Conservation (phyloP, 1,284 basidiomycete genomes). For the Ceratobasidium sp. region DNA sequence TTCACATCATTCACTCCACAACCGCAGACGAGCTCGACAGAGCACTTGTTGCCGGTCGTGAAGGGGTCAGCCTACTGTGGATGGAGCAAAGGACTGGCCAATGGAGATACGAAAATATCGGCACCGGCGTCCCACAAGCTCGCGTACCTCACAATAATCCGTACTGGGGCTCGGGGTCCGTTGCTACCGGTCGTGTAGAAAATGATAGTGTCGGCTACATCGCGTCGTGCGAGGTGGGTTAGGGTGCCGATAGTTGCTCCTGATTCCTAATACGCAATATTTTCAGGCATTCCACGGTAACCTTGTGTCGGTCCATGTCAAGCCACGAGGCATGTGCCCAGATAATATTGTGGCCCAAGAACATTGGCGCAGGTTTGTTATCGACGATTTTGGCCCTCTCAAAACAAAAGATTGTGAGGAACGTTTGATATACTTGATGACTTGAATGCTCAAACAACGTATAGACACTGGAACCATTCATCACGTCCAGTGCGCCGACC, state of each 20-base stretch:
- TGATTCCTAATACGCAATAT: not conserved
- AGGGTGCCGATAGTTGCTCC: not conserved
- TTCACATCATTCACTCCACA: slow-evolving; percentile 50
- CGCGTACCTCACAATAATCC: slow-evolving; percentile 40
- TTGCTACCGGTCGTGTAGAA: slow-evolving; percentile 52
- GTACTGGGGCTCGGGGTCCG: slow-evolving; percentile 54
- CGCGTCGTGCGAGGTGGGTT: slow-evolving; percentile 52
- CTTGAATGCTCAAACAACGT: not conserved
- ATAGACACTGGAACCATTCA: slow-evolving; percentile 54
- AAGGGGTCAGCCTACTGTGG: slow-evolving; percentile 54
- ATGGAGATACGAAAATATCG: slow-evolving; percentile 49
- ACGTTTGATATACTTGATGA: not conserved
- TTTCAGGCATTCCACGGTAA: slow-evolving; percentile 56
- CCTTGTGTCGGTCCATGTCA: slow-evolving; percentile 11
- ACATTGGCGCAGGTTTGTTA: slow-evolving; percentile 53
- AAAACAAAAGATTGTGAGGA: slow-evolving; percentile 47
- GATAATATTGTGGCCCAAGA: slow-evolving; percentile 35
- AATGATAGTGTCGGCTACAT: slow-evolving; percentile 55
- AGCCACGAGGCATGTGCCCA: not conserved
- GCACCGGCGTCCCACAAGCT: slow-evolving; percentile 50
- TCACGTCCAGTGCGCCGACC: slow-evolving; percentile 51
- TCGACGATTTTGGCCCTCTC: slow-evolving; percentile 55
- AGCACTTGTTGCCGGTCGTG: slow-evolving; percentile 54
- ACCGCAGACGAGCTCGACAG: slow-evolving; percentile 52
- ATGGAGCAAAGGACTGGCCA: slow-evolving; percentile 49